Evolutionary conservation across 495 filamentous ascomycete genomes (phyloP), one percentile per base, ranked within the genome.

Genomic region (Lichenothelia convexa): DNA sequence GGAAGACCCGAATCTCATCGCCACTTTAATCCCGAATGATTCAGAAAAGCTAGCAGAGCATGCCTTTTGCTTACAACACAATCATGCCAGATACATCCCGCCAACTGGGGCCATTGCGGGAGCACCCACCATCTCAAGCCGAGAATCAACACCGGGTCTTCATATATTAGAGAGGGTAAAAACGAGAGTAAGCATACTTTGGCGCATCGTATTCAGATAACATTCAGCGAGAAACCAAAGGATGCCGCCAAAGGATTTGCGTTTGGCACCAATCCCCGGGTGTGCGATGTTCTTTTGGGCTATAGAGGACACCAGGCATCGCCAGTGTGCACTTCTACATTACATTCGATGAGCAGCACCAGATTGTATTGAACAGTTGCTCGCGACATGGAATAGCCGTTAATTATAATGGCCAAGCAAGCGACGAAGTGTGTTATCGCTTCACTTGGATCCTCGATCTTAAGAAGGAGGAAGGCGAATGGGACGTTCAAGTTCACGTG

Each of bases 281-380:
- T 32, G 11, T 43, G 20, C 18, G 26, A 43, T 39, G 9, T 43
- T 15, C 37, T 43, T 9, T 21, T 43, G 7, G 24, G 24, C 7
- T 7, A 27, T 7, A 27, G 24, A 13, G 24, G 24, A 7, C 3
- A 26, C 6, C 8, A 16, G 21, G 18, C 34, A 40, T 44, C 22
- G 41, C 31, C 32, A 16, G 24, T 41, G 2, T 24, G 35, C 22
- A 45, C 19, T 45, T 45, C 39, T 36, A 13, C 12, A 45, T 45
- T 11, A 41, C 23, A 30, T 41, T 45, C 32, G 35, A 41, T 33
- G 38, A 24, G 30, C 5, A 30, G 40, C 34, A 30, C 24, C 34
- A 38, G 4, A 35, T 43, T 27, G 33, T 39, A 30, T 38, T 43
- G 19, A 17, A 40, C 19, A 34, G 40, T 34, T 39, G 13, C 21